These are phyloP conservation scores for Xerocomus brunneocitrinus DNA, from an alignment of 768 basidiomycete species.

Conservation along the genomic window DNA sequence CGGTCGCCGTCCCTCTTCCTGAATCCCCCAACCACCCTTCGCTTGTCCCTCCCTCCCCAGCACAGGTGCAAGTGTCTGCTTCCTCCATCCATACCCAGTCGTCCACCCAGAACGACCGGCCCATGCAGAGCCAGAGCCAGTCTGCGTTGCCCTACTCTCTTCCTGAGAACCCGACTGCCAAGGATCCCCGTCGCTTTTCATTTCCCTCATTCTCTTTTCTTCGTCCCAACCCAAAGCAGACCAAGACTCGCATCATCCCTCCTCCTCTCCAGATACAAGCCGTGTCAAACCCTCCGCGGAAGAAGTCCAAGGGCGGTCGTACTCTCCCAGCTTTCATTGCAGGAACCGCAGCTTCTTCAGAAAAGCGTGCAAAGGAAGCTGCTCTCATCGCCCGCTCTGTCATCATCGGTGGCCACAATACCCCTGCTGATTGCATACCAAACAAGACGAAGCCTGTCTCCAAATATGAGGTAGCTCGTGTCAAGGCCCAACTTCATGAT, in stretches of 20 bases:
- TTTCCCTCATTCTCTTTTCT: slow-evolving; percentile 44
- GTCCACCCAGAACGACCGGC: slow-evolving; percentile 12
- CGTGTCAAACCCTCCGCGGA: slow-evolving; percentile 36
- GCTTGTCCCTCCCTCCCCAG: slow-evolving; percentile 17
- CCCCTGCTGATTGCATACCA: slow-evolving; percentile 26
- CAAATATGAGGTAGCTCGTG: slow-evolving; percentile 52
- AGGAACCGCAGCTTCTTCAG: slow-evolving; percentile 35
- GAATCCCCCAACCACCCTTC: slow-evolving; percentile 18
- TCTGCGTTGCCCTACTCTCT: slow-evolving; percentile 24
- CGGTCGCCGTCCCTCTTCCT: slow-evolving; percentile 7
- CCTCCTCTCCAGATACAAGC: slow-evolving; percentile 15
- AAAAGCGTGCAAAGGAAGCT: slow-evolving; percentile 59
- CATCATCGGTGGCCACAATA: slow-evolving; percentile 54
- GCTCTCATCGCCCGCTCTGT: slow-evolving; percentile 62
- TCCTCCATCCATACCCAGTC: slow-evolving; percentile 15
- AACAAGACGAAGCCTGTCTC: slow-evolving; percentile 40
- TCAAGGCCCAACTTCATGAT: slow-evolving; percentile 63
- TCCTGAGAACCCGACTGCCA: slow-evolving; percentile 9
- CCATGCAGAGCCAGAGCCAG: slow-evolving; percentile 26
- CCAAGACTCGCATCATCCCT: slow-evolving; percentile 11
- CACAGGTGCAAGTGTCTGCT: slow-evolving; percentile 1
- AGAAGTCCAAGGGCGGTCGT: slow-evolving; percentile 35
- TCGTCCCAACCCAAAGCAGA: slow-evolving; percentile 31
- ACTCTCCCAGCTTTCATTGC: slow-evolving; percentile 30
- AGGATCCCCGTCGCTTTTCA: slow-evolving; percentile 42